Conservation (phyloP, 129 eudicot genomes). For the Pittosporum tobira region DNA sequence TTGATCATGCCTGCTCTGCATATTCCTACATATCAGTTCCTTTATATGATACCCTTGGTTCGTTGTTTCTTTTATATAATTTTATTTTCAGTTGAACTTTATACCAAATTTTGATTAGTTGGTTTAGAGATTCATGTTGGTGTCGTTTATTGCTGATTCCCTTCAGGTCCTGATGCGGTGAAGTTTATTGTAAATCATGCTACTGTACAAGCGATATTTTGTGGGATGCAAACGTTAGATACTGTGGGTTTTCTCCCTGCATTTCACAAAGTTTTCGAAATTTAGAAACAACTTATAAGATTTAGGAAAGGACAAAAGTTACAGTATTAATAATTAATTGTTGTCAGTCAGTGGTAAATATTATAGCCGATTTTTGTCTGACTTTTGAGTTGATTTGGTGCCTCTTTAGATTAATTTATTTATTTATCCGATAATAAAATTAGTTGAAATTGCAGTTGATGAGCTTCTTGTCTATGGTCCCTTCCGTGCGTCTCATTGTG, state of each 20-base stretch:
- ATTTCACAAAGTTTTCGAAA: not conserved
- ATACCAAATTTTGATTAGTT: constrained; percentile 1
- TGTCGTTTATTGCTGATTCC: constrained; percentile 3
- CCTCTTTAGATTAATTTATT: not conserved
- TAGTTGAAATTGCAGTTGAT: constrained; percentile 68
- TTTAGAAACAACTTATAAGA: not conserved
- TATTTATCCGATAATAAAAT: too few relatives aligned
- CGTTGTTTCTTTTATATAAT: constrained; percentile 17
- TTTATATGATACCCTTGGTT: constrained; percentile 74
- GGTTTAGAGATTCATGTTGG: constrained; percentile 2
- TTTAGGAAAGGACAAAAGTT: not conserved
- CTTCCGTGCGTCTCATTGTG: constrained; percentile 77
- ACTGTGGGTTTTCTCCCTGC: constrained; percentile 40
- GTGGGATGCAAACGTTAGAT: constrained; percentile 63
- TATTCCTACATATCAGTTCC: constrained; percentile 76
- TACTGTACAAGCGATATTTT: constrained; percentile 67
- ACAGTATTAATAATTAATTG: not conserved
- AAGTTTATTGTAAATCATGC: constrained; percentile 80
- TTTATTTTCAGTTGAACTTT: constrained; percentile 2
- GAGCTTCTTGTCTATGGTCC: constrained; percentile 82
- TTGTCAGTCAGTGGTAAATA: not conserved
- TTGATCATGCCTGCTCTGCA: constrained; percentile 85
- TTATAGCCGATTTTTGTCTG: too few relatives aligned
- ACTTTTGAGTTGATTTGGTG: not conserved
- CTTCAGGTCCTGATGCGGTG: constrained; percentile 91